A percentile compares a stretch with the other conserved stretches of the same genome.
Conservation (phyloP, 805 yeast genomes). For the Zygosaccharomyces gambellarensis region DNA sequence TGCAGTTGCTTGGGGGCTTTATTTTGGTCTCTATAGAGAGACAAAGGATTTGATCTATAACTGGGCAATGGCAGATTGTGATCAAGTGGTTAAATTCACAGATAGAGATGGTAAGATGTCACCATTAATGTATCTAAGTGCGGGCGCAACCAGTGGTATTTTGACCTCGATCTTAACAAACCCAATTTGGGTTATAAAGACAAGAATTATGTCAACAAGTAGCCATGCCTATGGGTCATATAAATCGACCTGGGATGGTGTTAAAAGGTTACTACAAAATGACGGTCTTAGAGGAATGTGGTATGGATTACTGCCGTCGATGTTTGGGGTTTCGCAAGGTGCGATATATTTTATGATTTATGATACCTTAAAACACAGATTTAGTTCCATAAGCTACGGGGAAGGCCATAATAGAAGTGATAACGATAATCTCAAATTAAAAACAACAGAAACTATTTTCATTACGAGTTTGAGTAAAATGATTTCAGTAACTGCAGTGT, state of each 20-base stretch:
- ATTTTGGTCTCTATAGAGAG: slow-evolving; percentile 70
- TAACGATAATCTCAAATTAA: slow-evolving; percentile 28
- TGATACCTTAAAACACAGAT: slow-evolving; percentile 60
- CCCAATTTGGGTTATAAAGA: slow-evolving; percentile 94
- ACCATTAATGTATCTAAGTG: slow-evolving; percentile 44
- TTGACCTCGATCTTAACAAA: slow-evolving; percentile 74
- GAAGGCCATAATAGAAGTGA: slow-evolving; percentile 7
- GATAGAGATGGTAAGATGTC: slow-evolving; percentile 14
- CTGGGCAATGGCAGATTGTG: slow-evolving; percentile 1
- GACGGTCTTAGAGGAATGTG: slow-evolving; percentile 65
- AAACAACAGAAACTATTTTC: slow-evolving; percentile 54
- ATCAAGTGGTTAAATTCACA: slow-evolving; percentile 8
- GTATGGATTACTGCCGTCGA: slow-evolving; percentile 69
- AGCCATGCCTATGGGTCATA: slow-evolving; percentile 35
- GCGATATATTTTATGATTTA: slow-evolving; percentile 84
- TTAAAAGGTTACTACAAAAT: slow-evolving; percentile 40
- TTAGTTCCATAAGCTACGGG: slow-evolving; percentile 19
- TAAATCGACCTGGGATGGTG: slow-evolving; percentile 52
- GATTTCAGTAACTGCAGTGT: slow-evolving; percentile 59
- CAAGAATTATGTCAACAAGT: slow-evolving; percentile 65
- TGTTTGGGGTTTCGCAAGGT: slow-evolving; percentile 83
- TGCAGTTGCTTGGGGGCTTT: slow-evolving; percentile 82
- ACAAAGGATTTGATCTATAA: slow-evolving; percentile 42
- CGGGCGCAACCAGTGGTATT: slow-evolving; percentile 70
- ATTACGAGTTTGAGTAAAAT: slow-evolving; percentile 68